These are phyloP conservation scores for Fraxinus quadrangulata DNA, from an alignment of 257 asterid species.

Conservation along the genomic window DNA sequence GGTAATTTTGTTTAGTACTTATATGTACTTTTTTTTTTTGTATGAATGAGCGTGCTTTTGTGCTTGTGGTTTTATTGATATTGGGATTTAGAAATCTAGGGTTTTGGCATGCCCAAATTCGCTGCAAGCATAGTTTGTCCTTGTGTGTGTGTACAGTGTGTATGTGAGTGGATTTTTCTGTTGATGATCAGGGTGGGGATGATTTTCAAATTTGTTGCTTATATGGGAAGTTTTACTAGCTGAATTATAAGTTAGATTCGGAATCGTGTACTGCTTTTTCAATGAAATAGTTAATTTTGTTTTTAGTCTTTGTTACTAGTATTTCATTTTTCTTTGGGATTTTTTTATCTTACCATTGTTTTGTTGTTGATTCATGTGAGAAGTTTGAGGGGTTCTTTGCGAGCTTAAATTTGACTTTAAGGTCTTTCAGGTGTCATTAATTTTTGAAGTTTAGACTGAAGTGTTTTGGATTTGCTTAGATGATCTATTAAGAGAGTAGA, in stretches of 20 bases:
- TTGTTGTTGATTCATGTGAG: not conserved
- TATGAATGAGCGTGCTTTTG: not conserved
- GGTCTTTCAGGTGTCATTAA: conserved; percentile 2
- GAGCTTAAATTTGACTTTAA: not conserved
- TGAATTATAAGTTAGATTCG: conserved; percentile 20
- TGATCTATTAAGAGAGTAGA: not conserved
- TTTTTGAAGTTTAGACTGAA: conserved; percentile 7
- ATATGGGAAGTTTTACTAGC: conserved; percentile 5
- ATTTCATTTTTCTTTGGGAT: not conserved
- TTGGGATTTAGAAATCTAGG: conserved; percentile 18
- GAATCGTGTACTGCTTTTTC: conserved; percentile 2
- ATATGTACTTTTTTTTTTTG: not conserved
- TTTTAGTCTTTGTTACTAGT: not conserved
- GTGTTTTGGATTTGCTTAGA: not conserved
- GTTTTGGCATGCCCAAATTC: conserved; percentile 19
- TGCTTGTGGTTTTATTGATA: not conserved
- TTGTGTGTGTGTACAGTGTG: conserved; percentile 1
- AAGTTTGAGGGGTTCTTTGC: not conserved
- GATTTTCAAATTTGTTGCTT: conserved; percentile 1
- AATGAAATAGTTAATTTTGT: not conserved
- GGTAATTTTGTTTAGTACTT: conserved; percentile 27
- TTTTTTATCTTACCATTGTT: not conserved
- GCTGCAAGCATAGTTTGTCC: not conserved
- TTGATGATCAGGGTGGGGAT: conserved; percentile 2
- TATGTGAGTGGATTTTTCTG: conserved; percentile 15